These are phyloP conservation scores for Crithidia fasciculata DNA, from an alignment of 208 protist genomes.

Conservation along the genomic window DNA sequence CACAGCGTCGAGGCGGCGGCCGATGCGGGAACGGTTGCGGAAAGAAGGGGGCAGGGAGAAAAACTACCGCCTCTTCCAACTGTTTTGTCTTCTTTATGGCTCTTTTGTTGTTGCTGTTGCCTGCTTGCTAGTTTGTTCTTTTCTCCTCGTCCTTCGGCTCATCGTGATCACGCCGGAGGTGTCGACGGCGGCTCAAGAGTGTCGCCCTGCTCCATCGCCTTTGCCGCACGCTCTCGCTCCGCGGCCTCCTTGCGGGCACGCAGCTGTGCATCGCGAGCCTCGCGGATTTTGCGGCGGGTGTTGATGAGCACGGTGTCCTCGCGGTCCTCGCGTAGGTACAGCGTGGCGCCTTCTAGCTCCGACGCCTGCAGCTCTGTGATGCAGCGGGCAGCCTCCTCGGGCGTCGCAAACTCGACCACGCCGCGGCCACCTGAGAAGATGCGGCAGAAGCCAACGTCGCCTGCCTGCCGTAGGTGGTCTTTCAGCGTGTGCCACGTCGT, in stretches of 20 bases:
- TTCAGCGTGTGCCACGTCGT: constrained; percentile 92
- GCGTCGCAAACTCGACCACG: constrained; percentile 86
- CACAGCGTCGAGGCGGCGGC: too few species aligned
- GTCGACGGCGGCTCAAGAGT: not conserved
- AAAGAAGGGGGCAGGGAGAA: too few species aligned
- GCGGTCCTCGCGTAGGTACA: constrained; percentile 86
- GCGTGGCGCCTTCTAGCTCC: constrained; percentile 80
- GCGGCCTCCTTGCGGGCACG: constrained; percentile 81
- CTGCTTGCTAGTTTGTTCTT: too few species aligned
- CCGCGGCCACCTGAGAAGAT: constrained; percentile 78
- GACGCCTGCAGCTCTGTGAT: constrained; percentile 89
- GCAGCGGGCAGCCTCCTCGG: constrained; percentile 80
- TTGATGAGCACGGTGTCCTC: constrained; percentile 89
- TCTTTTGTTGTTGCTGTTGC: too few species aligned
- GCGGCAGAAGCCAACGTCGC: constrained; percentile 82
- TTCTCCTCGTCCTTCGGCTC: not conserved
- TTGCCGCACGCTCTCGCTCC: constrained; percentile 50
- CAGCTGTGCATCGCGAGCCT: constrained; percentile 78
- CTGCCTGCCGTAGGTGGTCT: constrained; percentile 87
- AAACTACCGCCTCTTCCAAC: too few species aligned
- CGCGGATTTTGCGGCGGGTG: constrained; percentile 80
- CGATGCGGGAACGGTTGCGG: too few species aligned
- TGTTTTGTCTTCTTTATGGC: too few species aligned
- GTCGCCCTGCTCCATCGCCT: constrained; percentile 65
- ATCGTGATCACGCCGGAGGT: not conserved